Conservation (phyloP, 805 yeast species). For the Sugiyamaella chiloensis region DNA sequence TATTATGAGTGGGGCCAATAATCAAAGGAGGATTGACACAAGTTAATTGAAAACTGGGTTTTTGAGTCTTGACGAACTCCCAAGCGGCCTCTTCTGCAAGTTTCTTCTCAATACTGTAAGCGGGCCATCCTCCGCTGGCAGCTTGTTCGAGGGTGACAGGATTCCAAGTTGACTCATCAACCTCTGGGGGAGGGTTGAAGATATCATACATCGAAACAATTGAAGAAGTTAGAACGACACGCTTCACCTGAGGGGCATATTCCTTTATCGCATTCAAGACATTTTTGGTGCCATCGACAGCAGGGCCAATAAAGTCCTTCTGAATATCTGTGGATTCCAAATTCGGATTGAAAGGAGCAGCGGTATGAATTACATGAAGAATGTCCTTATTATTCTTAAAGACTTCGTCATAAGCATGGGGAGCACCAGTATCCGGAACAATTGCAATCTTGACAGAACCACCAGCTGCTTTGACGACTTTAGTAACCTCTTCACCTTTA, state of each 20-base stretch:
- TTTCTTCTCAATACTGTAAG: slow-evolving; percentile 39
- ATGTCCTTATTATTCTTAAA: slow-evolving; percentile 39
- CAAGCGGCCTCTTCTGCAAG: slow-evolving; percentile 57
- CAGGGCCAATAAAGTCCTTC: too few species aligned
- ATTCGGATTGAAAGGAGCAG: too few species aligned
- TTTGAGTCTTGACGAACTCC: slow-evolving; percentile 41
- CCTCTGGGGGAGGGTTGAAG: not conserved
- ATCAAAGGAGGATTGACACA: slow-evolving; percentile 33
- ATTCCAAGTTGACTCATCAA: slow-evolving; percentile 30
- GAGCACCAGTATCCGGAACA: slow-evolving; percentile 29
- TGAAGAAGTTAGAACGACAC: slow-evolving; percentile 47
- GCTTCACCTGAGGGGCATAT: slow-evolving; percentile 40
- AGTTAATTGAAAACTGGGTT: slow-evolving; percentile 26
- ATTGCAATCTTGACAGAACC: too few species aligned
- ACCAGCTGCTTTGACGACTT: too few species aligned
- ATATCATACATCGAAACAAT: slow-evolving; percentile 24
- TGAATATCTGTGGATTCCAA: too few species aligned
- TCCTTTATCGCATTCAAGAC: slow-evolving; percentile 39
- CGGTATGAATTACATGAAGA: slow-evolving; percentile 38
- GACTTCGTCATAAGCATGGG: slow-evolving; percentile 47
- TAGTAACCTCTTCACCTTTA: slow-evolving; percentile 33
- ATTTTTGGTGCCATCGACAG: slow-evolving; percentile 39
- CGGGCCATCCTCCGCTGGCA: slow-evolving; percentile 22
- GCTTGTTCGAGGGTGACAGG: slow-evolving; percentile 32
- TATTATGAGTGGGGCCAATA: slow-evolving; percentile 32